A percentile compares a stretch with the other conserved stretches of the same genome.
Conservation (phyloP, 164 flowering plant species). For the Liquidambar formosana region DNA sequence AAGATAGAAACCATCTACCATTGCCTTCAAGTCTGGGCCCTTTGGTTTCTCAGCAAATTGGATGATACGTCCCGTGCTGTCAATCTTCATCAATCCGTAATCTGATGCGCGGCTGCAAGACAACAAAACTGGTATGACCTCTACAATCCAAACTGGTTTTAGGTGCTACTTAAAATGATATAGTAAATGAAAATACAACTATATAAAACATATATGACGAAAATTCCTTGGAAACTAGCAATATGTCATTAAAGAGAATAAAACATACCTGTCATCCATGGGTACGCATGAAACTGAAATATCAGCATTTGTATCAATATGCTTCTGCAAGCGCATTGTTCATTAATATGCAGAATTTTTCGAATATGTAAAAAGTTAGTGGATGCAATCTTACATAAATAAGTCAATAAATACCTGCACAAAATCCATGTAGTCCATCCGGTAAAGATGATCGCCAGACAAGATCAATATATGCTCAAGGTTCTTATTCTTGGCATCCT, state of each 20-base stretch:
- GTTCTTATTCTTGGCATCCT: conserved; percentile 91
- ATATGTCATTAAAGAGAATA: not conserved
- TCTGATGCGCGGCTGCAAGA: conserved; percentile 90
- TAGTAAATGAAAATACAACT: no score
- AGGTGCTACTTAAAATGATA: no score
- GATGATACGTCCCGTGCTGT: conserved; percentile 60
- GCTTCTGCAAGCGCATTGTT: conserved; percentile 65
- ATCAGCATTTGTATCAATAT: conserved; percentile 87
- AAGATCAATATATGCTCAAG: conserved; percentile 79
- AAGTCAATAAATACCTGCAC: conserved; percentile 34
- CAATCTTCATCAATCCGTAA: conserved; percentile 90
- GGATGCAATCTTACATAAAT: not conserved
- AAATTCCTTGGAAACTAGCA: not conserved
- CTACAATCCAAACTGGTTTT: not conserved
- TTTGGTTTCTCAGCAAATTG: conserved; percentile 92
- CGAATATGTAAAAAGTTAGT: not conserved
- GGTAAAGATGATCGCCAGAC: conserved; percentile 97
- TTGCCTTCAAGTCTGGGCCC: conserved; percentile 72
- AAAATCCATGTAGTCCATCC: conserved; percentile 94
- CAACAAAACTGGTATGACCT: not conserved
- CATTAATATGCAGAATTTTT: not conserved
- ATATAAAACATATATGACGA: not conserved
- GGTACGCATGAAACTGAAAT: conserved; percentile 93
- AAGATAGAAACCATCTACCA: conserved; percentile 42
- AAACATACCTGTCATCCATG: conserved; percentile 78